These are phyloP conservation scores for Entomophthora muscae DNA, from an alignment of 371 early-diverging fungal species.

Conservation along the genomic window DNA sequence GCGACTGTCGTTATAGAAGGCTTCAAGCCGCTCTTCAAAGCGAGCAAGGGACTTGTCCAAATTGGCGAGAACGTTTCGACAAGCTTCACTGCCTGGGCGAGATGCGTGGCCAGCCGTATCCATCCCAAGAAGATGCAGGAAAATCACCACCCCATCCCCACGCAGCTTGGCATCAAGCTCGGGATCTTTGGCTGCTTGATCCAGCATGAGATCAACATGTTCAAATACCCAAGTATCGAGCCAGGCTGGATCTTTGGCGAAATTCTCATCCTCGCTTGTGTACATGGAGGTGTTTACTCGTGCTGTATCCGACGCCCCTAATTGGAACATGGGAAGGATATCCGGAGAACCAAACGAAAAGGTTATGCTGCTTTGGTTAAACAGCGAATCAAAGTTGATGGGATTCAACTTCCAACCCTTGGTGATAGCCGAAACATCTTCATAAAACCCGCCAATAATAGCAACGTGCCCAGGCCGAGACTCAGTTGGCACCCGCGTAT, in stretches of 20 bases:
- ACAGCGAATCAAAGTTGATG: constrained; percentile 87
- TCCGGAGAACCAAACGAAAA: constrained; percentile 97
- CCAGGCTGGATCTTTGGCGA: constrained; percentile 62
- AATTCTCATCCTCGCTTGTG: constrained; percentile 71
- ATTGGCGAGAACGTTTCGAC: constrained; percentile 53
- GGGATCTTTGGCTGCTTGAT: constrained; percentile 29
- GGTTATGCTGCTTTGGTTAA: constrained; percentile 75
- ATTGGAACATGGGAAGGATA: constrained; percentile 88
- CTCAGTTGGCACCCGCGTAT: constrained; percentile 94
- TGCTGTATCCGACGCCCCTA: constrained; percentile 62
- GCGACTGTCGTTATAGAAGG: constrained; percentile 62
- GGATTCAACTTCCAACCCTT: constrained; percentile 96
- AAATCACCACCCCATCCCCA: constrained; percentile 53
- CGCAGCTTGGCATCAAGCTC: constrained; percentile 18
- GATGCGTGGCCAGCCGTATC: constrained; percentile 90
- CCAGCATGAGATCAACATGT: constrained; percentile 26
- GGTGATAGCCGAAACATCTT: constrained; percentile 92
- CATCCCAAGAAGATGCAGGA: constrained; percentile 81
- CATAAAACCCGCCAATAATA: constrained; percentile 91
- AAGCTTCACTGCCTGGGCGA: constrained; percentile 69
- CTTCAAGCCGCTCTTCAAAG: constrained; percentile 41
- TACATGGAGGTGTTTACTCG: constrained; percentile 81
- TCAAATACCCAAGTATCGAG: constrained; percentile 86
- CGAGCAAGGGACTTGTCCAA: constrained; percentile 60
- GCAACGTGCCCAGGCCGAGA: constrained; percentile 96